A percentile compares a stretch with the other conserved stretches of the same genome.
Evolutionary conservation across 1,284 basidiomycete species (phyloP).

Genomic region (Leccinum griseonigrum): DNA sequence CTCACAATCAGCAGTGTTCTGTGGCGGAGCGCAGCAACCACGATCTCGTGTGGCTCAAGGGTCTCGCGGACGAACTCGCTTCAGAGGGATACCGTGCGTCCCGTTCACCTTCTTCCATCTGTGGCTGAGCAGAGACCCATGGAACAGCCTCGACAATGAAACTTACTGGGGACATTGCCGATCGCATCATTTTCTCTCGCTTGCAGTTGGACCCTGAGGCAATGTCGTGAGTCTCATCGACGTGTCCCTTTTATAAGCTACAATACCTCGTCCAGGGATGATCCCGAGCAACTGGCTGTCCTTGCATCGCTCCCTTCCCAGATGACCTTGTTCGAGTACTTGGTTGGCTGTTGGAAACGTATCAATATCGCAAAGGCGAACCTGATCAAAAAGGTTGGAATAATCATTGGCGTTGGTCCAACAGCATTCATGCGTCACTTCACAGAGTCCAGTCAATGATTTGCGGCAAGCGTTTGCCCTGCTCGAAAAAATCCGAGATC

Average conservation of each 20-base stretch:
- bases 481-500: conserved; percentile 72
- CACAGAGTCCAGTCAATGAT: conserved; percentile 57
- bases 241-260: neutral
- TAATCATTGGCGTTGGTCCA: neutral
- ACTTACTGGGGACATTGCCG: conserved; percentile 60
- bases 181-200: conserved; percentile 84
- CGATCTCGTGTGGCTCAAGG: conserved; percentile 83
- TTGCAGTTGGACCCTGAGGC: conserved; percentile 77
- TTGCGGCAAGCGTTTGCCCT: conserved; percentile 57
- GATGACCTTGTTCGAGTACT: conserved; percentile 89
- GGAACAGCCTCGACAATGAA: conserved; percentile 32
- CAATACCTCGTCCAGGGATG: conserved; percentile 52
- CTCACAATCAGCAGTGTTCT: conserved; percentile 47
- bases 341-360: conserved; percentile 90
- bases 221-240: conserved; percentile 60
- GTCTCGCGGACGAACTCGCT: conserved; percentile 67
- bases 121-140: conserved; percentile 7
- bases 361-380: conserved; percentile 57
- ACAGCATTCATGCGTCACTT: conserved; percentile 1
- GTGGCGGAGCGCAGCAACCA: conserved; percentile 70
- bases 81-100: conserved; percentile 64
- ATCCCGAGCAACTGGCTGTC: conserved; percentile 76
- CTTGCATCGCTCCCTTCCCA: conserved; percentile 75
- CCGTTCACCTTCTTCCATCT: neutral
- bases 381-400: conserved; percentile 57